These are phyloP conservation scores for Bacidia rubella DNA, from an alignment of 495 filamentous ascomycete genomes.

Conservation along the genomic window DNA sequence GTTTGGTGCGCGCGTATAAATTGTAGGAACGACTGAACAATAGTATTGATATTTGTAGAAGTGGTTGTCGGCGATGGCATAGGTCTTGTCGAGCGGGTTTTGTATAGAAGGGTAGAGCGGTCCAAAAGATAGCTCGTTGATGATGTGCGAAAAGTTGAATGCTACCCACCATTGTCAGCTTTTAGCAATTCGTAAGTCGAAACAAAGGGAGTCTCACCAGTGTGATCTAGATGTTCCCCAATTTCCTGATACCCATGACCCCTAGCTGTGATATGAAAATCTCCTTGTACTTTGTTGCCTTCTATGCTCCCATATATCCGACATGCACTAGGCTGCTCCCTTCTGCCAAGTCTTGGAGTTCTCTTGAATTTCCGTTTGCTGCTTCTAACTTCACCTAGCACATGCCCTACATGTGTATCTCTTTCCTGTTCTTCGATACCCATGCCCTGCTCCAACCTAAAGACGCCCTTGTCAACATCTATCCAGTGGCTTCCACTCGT, in stretches of 20 bases:
- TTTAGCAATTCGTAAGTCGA: background rate
- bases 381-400: slow-evolving; percentile 33
- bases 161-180: slow-evolving; percentile 28
- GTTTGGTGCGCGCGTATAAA: slow-evolving; percentile 51
- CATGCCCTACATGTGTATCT: slow-evolving; percentile 39
- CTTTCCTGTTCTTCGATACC: slow-evolving; percentile 40
- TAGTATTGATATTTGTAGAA: slow-evolving; percentile 99
- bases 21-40: slow-evolving; percentile 89
- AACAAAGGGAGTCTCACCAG: slow-evolving; percentile 35
- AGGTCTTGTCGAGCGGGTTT: slow-evolving; percentile 88
- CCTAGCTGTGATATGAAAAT: slow-evolving; percentile 94
- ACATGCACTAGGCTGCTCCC: slow-evolving; percentile 48
- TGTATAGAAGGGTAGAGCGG: slow-evolving; percentile 84
- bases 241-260: slow-evolving; percentile 81
- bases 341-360: slow-evolving; percentile 52
- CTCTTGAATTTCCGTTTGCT: slow-evolving; percentile 45
- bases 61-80: slow-evolving; percentile 56
- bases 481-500: slow-evolving; percentile 78
- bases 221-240: slow-evolving; percentile 75
- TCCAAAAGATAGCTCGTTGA: slow-evolving; percentile 93
- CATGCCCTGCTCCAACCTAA: slow-evolving; percentile 45
- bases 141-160: slow-evolving; percentile 98
- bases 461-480: slow-evolving; percentile 47
- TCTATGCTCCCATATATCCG: slow-evolving; percentile 81
- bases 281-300: slow-evolving; percentile 90